Base-by-base conservation (phyloP, 108 stramenopile species). In the Phaeodactylum tricornutum region DNA sequence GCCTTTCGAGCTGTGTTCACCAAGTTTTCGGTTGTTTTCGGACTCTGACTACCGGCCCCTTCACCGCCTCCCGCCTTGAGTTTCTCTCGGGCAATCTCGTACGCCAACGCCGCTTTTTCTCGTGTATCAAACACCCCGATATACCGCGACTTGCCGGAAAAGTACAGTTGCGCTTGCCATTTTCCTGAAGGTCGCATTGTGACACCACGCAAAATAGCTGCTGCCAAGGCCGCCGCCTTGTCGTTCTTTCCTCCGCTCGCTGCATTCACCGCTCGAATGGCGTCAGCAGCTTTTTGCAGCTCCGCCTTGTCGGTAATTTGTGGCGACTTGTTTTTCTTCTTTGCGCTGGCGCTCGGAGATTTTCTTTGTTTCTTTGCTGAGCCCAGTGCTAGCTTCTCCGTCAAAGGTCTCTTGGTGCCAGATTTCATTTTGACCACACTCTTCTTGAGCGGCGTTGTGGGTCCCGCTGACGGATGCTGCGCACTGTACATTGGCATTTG, bases 131-230 rank as follows among this genome's bases (percentile, higher is more conserved):
- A 88, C 12, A 88, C 81, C 27, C 87, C 87, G 61, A 88, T 79
- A 49, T 88, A 88, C 19, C 82, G 55, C 16, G 79, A 81, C 47
- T 84, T 84, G 9, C 87, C 87, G 4, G 81, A 74, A 62, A 76
- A 88, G 49, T 84, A 88, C 22, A 88, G 57, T 45, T 88, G 87
- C 5, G 82, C 87, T 73, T 88, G 87, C 86, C 87, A 88, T 62
- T 81, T 88, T 30, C 87, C 87, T 25, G 81, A 84, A 16, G 87
- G 87, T 29, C 87, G 62, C 79, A 81, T 74, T 1, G 87, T 88
- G 0, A 88, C 82, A 28, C 87, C 87, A 20, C 82, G 61, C 16
- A 79, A 53, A 52, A 84, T 70, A 14, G 74, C 77, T 38, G 79
- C 81, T 27, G 79, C 79, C 40, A 84, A 55, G 16, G 68, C 72